phyloP scores from a whole-genome alignment of 495 filamentous ascomycete species.

The Neurospora sublineolata region DNA sequence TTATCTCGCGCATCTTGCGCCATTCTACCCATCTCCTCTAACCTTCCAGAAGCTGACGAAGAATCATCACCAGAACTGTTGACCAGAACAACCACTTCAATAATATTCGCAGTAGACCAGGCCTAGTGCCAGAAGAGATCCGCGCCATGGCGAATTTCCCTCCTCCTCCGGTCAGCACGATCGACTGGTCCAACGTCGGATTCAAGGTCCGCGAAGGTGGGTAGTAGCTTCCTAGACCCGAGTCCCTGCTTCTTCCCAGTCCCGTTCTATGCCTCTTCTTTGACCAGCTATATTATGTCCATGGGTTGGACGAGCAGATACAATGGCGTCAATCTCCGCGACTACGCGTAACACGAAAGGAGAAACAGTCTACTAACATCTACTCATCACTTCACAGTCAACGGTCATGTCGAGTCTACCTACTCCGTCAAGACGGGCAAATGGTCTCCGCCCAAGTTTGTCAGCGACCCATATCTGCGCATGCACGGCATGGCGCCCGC shows the following conservation, averaged over 20 bases:
- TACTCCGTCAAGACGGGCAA: constrained; percentile 55
- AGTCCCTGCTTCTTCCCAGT: not conserved
- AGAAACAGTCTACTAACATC: not conserved
- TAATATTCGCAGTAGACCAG: not conserved
- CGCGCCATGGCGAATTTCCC: constrained; percentile 49
- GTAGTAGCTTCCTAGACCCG: not conserved
- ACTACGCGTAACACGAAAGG: not conserved
- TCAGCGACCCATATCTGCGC: constrained; percentile 63
- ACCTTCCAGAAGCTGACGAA: not conserved
- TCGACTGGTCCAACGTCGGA: constrained; percentile 86
- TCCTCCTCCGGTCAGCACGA: constrained; percentile 67
- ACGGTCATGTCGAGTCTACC: constrained; percentile 66
- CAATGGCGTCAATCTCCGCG: not conserved
- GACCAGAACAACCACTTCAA: not conserved
- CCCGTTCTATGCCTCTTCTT: not conserved
- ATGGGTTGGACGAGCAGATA: not conserved
- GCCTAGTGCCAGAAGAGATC: not conserved
- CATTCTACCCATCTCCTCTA: not conserved
- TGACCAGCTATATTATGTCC: not conserved
- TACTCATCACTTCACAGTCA: constrained; percentile 38
- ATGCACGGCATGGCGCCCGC: constrained; percentile 85
- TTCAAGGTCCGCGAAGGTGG: constrained; percentile 83
- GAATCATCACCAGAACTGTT: not conserved
- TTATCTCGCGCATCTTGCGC: not conserved
- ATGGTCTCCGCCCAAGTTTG: constrained; percentile 66